phyloP scores from a whole-genome alignment of 164 flowering plant species.

The Sextonia rubra region DNA sequence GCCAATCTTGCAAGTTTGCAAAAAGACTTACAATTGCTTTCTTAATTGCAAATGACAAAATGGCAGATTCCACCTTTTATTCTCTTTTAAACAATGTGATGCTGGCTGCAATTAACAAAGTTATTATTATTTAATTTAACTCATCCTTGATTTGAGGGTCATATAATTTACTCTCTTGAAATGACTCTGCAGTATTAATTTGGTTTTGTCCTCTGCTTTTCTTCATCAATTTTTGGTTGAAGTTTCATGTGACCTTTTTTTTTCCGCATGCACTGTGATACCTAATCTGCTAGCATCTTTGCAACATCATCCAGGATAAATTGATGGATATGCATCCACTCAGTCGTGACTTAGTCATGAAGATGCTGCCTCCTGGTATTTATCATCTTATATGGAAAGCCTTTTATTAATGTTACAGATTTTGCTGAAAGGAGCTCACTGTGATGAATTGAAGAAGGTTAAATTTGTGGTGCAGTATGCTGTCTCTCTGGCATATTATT shows the following conservation, averaged over 20 bases:
- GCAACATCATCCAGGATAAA: not conserved
- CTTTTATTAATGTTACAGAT: conserved; percentile 44
- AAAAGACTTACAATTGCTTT: no score
- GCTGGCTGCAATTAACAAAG: no score
- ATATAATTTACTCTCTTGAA: no score
- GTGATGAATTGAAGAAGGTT: conserved; percentile 76
- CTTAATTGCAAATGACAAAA: no score
- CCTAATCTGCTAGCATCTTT: no score
- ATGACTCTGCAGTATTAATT: no score
- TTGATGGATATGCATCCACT: not conserved
- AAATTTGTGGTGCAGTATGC: conserved; percentile 71
- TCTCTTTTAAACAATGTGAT: no score
- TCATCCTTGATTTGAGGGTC: no score
- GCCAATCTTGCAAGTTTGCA: not conserved
- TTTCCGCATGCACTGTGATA: no score
- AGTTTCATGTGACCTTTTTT: no score
- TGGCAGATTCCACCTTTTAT: no score
- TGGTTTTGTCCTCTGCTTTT: not conserved
- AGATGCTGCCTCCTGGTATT: not conserved
- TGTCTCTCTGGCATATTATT: conserved; percentile 75
- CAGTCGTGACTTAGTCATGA: not conserved
- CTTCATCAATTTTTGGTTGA: not conserved
- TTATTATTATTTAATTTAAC: no score
- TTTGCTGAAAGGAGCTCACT: conserved; percentile 80
- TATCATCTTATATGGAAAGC: not conserved